Percentiles rank a stretch among this genome's conserved stretches.
Conservation (phyloP, 2,329 filamentous ascomycete genomes). For the Neofusicoccum laricinum region DNA sequence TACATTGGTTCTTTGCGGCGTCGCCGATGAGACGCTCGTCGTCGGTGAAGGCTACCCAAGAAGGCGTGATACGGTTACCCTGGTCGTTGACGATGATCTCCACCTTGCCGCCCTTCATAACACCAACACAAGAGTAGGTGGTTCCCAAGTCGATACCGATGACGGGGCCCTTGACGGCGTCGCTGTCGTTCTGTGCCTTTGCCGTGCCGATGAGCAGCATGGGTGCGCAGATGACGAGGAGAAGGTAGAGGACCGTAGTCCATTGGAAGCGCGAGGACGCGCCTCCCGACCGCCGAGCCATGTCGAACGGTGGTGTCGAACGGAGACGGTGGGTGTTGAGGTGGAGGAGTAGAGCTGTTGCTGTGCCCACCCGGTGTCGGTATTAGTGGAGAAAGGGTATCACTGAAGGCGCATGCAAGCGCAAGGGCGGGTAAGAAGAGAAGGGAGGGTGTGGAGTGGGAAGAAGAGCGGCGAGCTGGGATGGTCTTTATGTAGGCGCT, state of each 20-base stretch:
- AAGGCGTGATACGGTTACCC: conserved; percentile 50
- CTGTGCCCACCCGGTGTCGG: background rate
- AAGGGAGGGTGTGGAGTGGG: conserved; percentile 3
- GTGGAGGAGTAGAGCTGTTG: background rate
- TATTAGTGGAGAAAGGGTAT: conserved; percentile 9
- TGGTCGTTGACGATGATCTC: conserved; percentile 46
- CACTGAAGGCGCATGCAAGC: conserved; percentile 2
- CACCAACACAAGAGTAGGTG: conserved; percentile 36
- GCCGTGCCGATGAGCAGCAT: conserved; percentile 77
- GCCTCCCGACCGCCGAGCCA: conserved; percentile 58
- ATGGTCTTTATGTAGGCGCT: conserved; percentile 17
- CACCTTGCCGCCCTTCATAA: conserved; percentile 43
- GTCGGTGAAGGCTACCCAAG: conserved; percentile 94
- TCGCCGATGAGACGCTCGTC: conserved; percentile 97
- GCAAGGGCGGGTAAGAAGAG: background rate
- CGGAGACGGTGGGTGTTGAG: background rate
- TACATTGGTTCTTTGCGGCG: conserved; percentile 54
- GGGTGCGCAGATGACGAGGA: conserved; percentile 80
- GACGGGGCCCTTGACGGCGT: conserved; percentile 43
- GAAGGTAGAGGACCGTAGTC: conserved; percentile 88
- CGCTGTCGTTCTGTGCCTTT: conserved; percentile 67
- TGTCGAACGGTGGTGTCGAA: conserved; percentile 26
- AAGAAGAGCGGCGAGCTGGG: background rate
- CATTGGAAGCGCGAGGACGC: conserved; percentile 74
- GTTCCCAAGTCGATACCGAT: conserved; percentile 38